Percentiles rank a stretch among this genome's conserved stretches.
These are phyloP conservation scores for Fusarium citri DNA, from an alignment of 2,329 filamentous ascomycete species.

Conservation along the genomic window DNA sequence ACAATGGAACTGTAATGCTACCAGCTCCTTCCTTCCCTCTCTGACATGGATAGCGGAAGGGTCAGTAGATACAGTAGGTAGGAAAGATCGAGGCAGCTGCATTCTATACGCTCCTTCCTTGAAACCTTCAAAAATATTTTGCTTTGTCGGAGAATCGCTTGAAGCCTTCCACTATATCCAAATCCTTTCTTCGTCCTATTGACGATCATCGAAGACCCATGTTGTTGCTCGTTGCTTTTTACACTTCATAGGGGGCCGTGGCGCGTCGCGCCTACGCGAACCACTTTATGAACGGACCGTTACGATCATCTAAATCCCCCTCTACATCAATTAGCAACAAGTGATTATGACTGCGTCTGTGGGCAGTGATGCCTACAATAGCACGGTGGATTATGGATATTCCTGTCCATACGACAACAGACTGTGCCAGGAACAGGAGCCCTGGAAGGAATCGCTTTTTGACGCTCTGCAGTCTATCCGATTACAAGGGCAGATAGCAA, in stretches of 20 bases:
- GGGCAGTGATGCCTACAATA: not conserved
- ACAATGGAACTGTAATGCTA: not conserved
- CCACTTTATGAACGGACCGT: not conserved
- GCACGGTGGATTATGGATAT: not conserved
- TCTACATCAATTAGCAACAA: not conserved
- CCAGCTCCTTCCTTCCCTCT: too few species aligned
- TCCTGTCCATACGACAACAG: not conserved
- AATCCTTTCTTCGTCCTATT: not conserved
- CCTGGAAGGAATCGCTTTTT: conserved; percentile 16
- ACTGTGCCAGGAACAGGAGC: not conserved
- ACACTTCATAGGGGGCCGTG: not conserved
- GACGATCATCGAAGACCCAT: not conserved
- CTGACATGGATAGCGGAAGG: not conserved
- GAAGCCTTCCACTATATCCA: not conserved
- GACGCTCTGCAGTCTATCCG: conserved; percentile 11
- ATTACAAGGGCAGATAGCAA: conserved; percentile 7
- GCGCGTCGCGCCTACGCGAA: not conserved
- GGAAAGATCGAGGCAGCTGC: not conserved
- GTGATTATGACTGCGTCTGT: not conserved
- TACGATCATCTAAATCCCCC: not conserved
- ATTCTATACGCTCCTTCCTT: not conserved
- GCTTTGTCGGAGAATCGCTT: not conserved
- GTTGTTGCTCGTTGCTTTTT: not conserved
- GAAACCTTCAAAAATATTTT: not conserved
- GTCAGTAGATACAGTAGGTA: not conserved